Base-by-base conservation (phyloP, 2,329 filamentous ascomycete species). In the Hypoxylon sp. region DNA sequence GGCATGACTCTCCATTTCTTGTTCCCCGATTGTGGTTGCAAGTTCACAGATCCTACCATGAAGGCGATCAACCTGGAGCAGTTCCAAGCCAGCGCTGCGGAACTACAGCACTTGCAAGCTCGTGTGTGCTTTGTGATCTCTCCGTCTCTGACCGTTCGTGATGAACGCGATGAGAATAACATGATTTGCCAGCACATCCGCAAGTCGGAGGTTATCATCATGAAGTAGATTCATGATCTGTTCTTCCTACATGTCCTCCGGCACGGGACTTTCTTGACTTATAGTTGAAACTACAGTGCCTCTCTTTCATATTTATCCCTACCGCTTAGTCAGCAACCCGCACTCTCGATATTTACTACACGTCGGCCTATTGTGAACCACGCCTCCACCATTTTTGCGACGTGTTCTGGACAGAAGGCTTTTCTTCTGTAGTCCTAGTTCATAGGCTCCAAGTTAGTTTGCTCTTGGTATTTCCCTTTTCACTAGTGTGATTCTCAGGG, bases 121-220 rank as follows among this genome's bases (percentile, higher is more conserved):
- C 71, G 76, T 8, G 55, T 79, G 42, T 75, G 72, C 1, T 74
- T 79, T 11, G 74, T 77, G 9, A 58, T 78, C 17, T 72, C 73
- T 1, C 77, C 77, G 0, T 58, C 69, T 0, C 53, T 77, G 5
- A 72, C 70, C 3, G 39, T 77, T 3, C 73, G 75, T 6, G 77
- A 79, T 26, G 77, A 78, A 6, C 72, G 76, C 1, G 70, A 77
- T 11, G 44, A 48, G 6, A 55, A 51, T 3, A 52, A 65, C 1
- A 66, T 67, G 29, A 73, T 72, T 8, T 51, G 61, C 9, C 72
- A 44, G 39, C 39, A 70, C 44, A 68, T 78, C 11, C 74, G 74
- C 53, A 77, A 76, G 68, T 71, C 77, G 0, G 72, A 77, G 29
- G 75, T 78, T 31, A 44, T 79, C 24, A 66, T 77, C 24, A 78